These are phyloP conservation scores for Cercospora sp. DNA, from an alignment of 2,329 filamentous ascomycete species.

Conservation along the genomic window DNA sequence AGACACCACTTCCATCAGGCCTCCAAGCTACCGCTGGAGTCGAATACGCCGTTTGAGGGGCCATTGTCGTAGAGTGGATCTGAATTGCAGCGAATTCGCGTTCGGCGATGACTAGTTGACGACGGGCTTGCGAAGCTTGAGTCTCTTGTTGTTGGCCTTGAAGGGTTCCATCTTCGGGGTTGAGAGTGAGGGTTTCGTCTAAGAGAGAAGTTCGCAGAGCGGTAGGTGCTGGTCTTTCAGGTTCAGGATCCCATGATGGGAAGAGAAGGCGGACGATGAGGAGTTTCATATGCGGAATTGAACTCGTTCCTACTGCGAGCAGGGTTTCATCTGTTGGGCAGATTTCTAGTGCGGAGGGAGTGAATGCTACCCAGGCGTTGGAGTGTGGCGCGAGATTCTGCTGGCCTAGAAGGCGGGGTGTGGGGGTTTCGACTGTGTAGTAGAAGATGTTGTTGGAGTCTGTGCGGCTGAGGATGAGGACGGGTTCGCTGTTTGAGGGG, in stretches of 20 bases:
- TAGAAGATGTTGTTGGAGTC: slow-evolving; percentile 62
- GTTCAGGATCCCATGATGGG: slow-evolving; percentile 39
- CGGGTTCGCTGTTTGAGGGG: slow-evolving; percentile 48
- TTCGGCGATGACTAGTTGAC: slow-evolving; percentile 54
- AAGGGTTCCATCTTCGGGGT: background rate
- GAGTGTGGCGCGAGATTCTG: slow-evolving; percentile 64
- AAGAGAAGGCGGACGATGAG: slow-evolving; percentile 60
- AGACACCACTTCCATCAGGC: slow-evolving; percentile 61
- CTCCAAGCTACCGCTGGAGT: slow-evolving; percentile 63
- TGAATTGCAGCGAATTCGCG: slow-evolving; percentile 61
- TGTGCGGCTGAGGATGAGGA: slow-evolving; percentile 56
- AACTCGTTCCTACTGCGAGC: slow-evolving; percentile 61
- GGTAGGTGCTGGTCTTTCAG: slow-evolving; percentile 19
- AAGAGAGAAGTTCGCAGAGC: slow-evolving; percentile 28
- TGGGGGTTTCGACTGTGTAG: slow-evolving; percentile 46
- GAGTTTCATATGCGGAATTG: slow-evolving; percentile 63
- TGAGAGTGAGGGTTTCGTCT: slow-evolving; percentile 18
- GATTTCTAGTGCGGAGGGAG: slow-evolving; percentile 58
- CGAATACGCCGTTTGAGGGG: slow-evolving; percentile 65
- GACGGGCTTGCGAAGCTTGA: slow-evolving; percentile 48
- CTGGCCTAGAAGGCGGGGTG: slow-evolving; percentile 50
- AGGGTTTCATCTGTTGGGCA: slow-evolving; percentile 57
- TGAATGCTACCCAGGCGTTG: slow-evolving; percentile 65
- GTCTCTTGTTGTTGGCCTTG: slow-evolving; percentile 11
- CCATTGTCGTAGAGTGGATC: slow-evolving; percentile 59